Percentiles rank a stretch among this genome's conserved stretches.
Evolutionary conservation across 371 early-diverging fungal species (phyloP).

Genomic region (Lichtheimia ornata): DNA sequence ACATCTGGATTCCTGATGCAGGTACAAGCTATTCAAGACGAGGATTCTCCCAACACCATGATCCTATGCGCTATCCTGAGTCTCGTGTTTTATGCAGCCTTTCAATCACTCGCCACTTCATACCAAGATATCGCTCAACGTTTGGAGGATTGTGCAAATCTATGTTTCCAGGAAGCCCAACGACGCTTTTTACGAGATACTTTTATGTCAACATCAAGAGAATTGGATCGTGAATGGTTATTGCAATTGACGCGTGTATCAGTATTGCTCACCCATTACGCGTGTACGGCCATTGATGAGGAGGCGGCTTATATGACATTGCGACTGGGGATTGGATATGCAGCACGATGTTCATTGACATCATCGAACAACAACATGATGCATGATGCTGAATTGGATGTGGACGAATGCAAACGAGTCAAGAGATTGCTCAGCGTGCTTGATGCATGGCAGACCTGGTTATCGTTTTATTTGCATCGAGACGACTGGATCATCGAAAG

Average conservation of each 20-base stretch:
- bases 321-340: slow-evolving; percentile 21
- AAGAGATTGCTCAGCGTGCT: slow-evolving; percentile 5
- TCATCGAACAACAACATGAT: background rate
- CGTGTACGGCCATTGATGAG: slow-evolving; percentile 30
- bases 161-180: slow-evolving; percentile 35
- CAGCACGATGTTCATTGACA: slow-evolving; percentile 8
- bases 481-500: slow-evolving; percentile 6
- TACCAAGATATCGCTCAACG: slow-evolving; percentile 11
- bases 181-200: slow-evolving; percentile 23
- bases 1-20: slow-evolving; percentile 1
- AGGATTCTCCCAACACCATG: slow-evolving; percentile 3
- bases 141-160: slow-evolving; percentile 12
- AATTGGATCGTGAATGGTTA: background rate
- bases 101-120: slow-evolving; percentile 23
- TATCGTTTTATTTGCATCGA: slow-evolving; percentile 21
- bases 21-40: slow-evolving; percentile 5
- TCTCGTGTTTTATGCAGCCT: slow-evolving; percentile 32
- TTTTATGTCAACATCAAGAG: slow-evolving; percentile 14
- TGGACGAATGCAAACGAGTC: background rate
- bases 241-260: slow-evolving; percentile 23
- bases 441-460: slow-evolving; percentile 21
- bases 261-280: slow-evolving; percentile 39
- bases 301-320: slow-evolving; percentile 36
- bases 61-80: slow-evolving; percentile 32
- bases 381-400: background rate